phyloP scores from a whole-genome alignment of 2,329 filamentous ascomycete species.

The Parasarocladium wereldwijsianum region DNA sequence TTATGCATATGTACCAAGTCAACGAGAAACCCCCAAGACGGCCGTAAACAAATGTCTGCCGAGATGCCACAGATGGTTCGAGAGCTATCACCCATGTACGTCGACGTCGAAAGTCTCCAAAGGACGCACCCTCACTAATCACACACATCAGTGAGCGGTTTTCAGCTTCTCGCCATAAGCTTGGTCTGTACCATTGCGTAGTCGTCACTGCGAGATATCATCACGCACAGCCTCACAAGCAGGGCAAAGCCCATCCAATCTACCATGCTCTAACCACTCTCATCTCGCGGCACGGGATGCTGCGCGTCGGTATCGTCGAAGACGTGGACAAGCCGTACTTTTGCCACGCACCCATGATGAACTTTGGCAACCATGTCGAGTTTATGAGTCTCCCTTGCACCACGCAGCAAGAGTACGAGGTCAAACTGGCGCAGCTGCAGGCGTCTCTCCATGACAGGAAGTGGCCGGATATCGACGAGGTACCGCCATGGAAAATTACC shows the following conservation, averaged over 20 bases:
- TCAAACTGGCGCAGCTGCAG: slow-evolving; percentile 16
- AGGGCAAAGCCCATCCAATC: slow-evolving; percentile 11
- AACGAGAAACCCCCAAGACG: too few species aligned
- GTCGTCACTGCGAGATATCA: slow-evolving; percentile 28
- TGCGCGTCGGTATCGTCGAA: slow-evolving; percentile 31
- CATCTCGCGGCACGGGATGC: slow-evolving; percentile 26
- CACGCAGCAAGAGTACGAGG: slow-evolving; percentile 14
- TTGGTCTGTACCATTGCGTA: slow-evolving; percentile 33
- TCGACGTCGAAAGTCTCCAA: too few species aligned
- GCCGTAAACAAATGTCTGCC: too few species aligned
- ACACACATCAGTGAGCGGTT: slow-evolving; percentile 25
- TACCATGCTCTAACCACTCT: slow-evolving; percentile 23
- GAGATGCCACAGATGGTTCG: too few species aligned
- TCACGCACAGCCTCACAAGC: slow-evolving; percentile 1
- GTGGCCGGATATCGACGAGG: slow-evolving; percentile 23
- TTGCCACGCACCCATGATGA: slow-evolving; percentile 24
- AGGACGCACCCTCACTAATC: too few species aligned
- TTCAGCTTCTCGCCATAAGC: slow-evolving; percentile 28
- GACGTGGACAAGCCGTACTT: slow-evolving; percentile 25
- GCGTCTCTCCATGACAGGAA: slow-evolving; percentile 23
- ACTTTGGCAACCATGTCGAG: slow-evolving; percentile 27
- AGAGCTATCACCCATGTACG: too few species aligned
- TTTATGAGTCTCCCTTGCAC: slow-evolving; percentile 14
- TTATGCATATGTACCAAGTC: too few species aligned
- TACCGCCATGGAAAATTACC: slow-evolving; percentile 32